phyloP scores from a whole-genome alignment of 2,329 filamentous ascomycete species.

The Hypoxylon sp. region DNA sequence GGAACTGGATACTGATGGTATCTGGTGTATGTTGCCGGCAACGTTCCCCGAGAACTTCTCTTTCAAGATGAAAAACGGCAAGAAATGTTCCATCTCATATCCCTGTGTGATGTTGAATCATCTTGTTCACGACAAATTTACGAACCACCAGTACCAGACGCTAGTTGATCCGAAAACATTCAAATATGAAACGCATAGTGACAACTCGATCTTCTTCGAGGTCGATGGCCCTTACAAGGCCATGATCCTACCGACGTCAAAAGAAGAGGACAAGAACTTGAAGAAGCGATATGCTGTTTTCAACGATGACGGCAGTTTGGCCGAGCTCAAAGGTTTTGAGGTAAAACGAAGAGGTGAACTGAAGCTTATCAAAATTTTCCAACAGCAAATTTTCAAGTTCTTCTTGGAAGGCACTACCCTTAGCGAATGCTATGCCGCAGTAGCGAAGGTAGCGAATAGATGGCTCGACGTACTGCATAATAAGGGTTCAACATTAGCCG shows the following conservation, averaged over 20 bases:
- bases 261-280: constrained; percentile 99
- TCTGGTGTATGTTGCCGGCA: constrained; percentile 98
- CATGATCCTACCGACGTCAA: constrained; percentile 97
- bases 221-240: constrained; percentile 97
- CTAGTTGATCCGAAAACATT: constrained; percentile 82
- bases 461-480: constrained; percentile 96
- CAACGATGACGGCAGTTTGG: constrained; percentile 95
- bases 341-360: constrained; percentile 97
- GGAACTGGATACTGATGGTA: constrained; percentile 97
- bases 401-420: constrained; percentile 93
- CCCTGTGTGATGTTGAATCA: constrained; percentile 99
- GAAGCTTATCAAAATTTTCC: constrained; percentile 99
- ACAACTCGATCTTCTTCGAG: constrained; percentile 99
- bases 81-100: constrained; percentile 96
- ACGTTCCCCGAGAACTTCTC: constrained; percentile 96
- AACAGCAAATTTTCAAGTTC: constrained; percentile 99
- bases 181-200: constrained; percentile 95
- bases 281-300: constrained; percentile 99
- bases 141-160: constrained; percentile 97
- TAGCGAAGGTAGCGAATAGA: constrained; percentile 93
- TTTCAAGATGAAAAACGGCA: constrained; percentile 94
- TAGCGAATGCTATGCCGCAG: constrained; percentile 87
- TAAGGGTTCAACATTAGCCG: constrained; percentile 88
- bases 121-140: constrained; percentile 92
- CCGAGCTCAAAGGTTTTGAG: constrained; percentile 97